These are phyloP conservation scores for Neoconidiobolus thromboides DNA, from an alignment of 371 early-diverging fungal genomes.

Conservation along the genomic window DNA sequence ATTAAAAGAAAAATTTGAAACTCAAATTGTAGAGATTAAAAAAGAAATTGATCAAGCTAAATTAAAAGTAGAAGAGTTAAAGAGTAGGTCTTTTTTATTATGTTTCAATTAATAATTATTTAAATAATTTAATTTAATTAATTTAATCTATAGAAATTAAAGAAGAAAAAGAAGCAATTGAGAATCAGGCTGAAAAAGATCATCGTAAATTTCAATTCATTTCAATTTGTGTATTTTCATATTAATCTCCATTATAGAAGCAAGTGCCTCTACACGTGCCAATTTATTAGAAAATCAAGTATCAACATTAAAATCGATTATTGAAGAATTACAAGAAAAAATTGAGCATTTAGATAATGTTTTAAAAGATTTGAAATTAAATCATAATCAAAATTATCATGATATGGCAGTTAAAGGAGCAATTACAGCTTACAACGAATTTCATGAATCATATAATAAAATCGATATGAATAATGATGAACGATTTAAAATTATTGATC, in stretches of 20 bases:
- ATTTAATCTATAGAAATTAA: too few species aligned
- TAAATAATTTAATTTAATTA: too few species aligned
- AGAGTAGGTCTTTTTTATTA: not conserved
- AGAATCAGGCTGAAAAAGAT: too few species aligned
- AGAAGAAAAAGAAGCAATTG: too few species aligned
- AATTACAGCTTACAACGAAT: conserved; percentile 36
- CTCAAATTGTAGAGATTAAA: conserved; percentile 11
- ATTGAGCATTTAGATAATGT: conserved; percentile 19
- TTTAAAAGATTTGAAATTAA: conserved; percentile 35
- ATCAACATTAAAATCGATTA: conserved; percentile 10
- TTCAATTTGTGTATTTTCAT: not conserved
- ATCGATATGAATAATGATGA: not conserved
- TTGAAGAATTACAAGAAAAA: conserved; percentile 18
- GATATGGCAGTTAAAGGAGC: conserved; percentile 52
- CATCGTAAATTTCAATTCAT: too few species aligned
- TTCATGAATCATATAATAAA: conserved; percentile 11
- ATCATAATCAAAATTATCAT: conserved; percentile 56
- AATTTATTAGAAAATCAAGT: conserved; percentile 8
- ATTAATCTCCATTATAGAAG: conserved; percentile 2
- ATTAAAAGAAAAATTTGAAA: not conserved
- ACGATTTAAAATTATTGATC: not conserved
- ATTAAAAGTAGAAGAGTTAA: conserved; percentile 16
- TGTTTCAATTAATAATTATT: too few species aligned
- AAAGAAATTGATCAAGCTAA: conserved; percentile 14
- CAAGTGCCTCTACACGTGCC: conserved; percentile 9